Evolutionary conservation across 257 asterid species (phyloP), one percentile per base, ranked within the genome.

Genomic region (Eustoma russellianum): DNA sequence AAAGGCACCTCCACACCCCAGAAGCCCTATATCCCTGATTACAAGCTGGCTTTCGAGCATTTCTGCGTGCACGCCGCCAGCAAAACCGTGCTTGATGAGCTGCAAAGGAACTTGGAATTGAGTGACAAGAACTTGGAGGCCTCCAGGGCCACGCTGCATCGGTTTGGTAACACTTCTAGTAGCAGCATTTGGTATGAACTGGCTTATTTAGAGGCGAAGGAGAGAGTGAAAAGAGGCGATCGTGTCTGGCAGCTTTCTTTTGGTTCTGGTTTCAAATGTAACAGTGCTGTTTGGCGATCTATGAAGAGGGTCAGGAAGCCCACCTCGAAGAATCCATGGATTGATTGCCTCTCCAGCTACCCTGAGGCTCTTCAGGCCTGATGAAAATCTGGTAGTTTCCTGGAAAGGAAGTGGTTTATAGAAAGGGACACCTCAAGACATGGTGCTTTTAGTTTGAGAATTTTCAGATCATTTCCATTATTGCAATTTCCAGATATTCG

Each of bases 201-300:
- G 60, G 97, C 98, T 1, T 91, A 91, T 57, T 15, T 91, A 71
- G 98, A 91, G 55, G 95, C 90, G 0, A 87, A 91, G 82, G 97
- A 68, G 57, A 73, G 67, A 12, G 77, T 91, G 3, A 71, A 43
- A 57, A 61, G 82, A 28, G 97, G 94, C 0, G 94, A 91, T 18
- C 93, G 97, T 0, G 68, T 91, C 10, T 91, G 98, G 97, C 98
- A 91, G 63, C 69, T 91, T 46, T 69, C 97, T 0, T 91, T 87
- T n/a, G 98, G 98, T 7, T 91, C 98, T 0, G 97, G 98, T 8
- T 87, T 91, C 28, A 91, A 91, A 73, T 91, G 98, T 61, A 91
- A 91, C 67, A 87, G 97, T 33, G 86, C 74, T 5, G 97, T 87
- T 54, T 91, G 97, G 98, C 65, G 79, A 70, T 69, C 97, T 43